Conservation (phyloP, 2,329 filamentous ascomycete species). For the Fusarium sp. region DNA sequence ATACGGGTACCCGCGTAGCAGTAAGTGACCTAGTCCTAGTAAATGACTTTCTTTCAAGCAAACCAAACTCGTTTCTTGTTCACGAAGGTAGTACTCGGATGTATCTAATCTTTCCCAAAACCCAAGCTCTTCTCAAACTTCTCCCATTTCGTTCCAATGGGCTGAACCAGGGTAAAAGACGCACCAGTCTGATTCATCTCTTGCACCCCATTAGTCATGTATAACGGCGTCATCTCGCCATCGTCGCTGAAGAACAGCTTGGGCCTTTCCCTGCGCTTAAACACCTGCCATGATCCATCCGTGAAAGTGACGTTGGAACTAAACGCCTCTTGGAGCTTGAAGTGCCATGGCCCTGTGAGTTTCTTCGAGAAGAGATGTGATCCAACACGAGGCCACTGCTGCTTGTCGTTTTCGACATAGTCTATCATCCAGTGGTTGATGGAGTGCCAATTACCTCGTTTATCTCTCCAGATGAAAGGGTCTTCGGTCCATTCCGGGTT, state of each 20-base stretch:
- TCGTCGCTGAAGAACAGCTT: constrained; percentile 66
- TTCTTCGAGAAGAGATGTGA: constrained; percentile 50
- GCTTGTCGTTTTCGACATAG: constrained; percentile 45
- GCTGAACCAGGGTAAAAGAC: constrained; percentile 34
- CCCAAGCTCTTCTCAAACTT: constrained; percentile 25
- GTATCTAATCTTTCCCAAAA: neutral
- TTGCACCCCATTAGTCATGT: constrained; percentile 64
- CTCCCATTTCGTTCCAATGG: constrained; percentile 32
- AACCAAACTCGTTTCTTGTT: too few species aligned
- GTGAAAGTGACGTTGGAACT: constrained; percentile 53
- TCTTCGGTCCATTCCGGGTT: constrained; percentile 49
- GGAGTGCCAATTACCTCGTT: constrained; percentile 53
- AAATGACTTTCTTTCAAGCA: too few species aligned
- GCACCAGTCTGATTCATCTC: constrained; percentile 46
- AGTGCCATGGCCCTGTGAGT: constrained; percentile 52
- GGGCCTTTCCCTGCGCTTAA: constrained; percentile 63
- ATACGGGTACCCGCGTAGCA: too few species aligned
- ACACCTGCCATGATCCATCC: constrained; percentile 58
- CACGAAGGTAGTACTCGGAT: too few species aligned
- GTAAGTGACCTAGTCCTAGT: too few species aligned
- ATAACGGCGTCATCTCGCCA: constrained; percentile 59
- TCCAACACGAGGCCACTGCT: constrained; percentile 51
- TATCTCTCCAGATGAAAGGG: constrained; percentile 55
- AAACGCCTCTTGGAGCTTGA: constrained; percentile 49
- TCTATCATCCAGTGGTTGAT: constrained; percentile 53